A percentile compares a stretch with the other conserved stretches of the same genome.
phyloP scores from a whole-genome alignment of 768 basidiomycete genomes.

The Leucosporidium yakuticum region DNA sequence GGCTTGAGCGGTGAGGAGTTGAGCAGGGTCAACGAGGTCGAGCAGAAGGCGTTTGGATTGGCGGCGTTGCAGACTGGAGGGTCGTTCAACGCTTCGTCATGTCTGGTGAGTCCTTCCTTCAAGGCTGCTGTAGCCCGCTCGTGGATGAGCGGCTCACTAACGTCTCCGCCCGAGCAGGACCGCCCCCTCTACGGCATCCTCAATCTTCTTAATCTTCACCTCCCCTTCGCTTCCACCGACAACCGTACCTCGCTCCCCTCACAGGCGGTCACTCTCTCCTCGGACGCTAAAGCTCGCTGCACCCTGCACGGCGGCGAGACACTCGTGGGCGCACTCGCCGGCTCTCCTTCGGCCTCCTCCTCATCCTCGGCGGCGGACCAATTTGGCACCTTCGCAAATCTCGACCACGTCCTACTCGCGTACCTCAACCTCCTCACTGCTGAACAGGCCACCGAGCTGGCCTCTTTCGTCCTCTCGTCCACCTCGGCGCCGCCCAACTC shows the following conservation, averaged over 20 bases:
- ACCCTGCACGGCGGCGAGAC: slow-evolving; percentile 20
- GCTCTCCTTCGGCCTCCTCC: not conserved
- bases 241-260: not conserved
- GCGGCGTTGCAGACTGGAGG: not conserved
- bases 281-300: not conserved
- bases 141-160: not conserved
- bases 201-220: slow-evolving; percentile 14
- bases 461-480: slow-evolving; percentile 6
- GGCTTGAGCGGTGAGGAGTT: not conserved
- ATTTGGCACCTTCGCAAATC: slow-evolving; percentile 6
- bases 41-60: slow-evolving; percentile 1
- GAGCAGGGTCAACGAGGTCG: not conserved
- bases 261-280: slow-evolving; percentile 8
- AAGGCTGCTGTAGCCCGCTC: not conserved
- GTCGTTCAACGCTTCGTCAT: not conserved
- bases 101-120: not conserved
- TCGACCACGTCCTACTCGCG: slow-evolving; percentile 28
- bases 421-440: not conserved
- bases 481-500: not conserved
- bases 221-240: slow-evolving; percentile 14
- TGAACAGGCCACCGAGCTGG: not conserved
- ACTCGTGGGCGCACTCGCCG: slow-evolving; percentile 4
- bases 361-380: not conserved
- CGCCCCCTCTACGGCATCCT: slow-evolving; percentile 22
- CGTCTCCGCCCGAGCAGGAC: not conserved